Evolutionary conservation across 2,329 filamentous ascomycete genomes (phyloP), one percentile per base, ranked within the genome.

Genomic region (Didymellaceae sp.): DNA sequence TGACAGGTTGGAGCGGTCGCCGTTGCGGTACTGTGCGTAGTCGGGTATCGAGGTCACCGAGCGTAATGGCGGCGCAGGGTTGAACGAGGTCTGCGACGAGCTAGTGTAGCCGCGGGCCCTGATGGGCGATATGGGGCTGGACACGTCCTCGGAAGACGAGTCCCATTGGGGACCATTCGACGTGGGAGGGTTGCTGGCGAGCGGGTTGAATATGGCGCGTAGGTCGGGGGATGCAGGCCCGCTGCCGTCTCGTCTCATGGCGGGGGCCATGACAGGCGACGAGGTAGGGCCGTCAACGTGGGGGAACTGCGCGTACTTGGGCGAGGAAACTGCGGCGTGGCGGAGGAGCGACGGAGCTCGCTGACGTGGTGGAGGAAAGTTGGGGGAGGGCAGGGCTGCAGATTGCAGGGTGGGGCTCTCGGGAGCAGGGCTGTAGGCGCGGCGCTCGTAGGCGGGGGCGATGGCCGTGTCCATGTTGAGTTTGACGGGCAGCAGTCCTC

Each of bases 281-380:
- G 57, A 45, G 9, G 59, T 34, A 4, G 58, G 33, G 10, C 61
- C 62, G 7, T 60, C 64, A 17, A 57, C 40, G 21, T 57, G 57
- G 3, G 63, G 55, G 32, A 53, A 58, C 4, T 58, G 60, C 43
- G 56, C 57, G 49, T 63, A 61, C 26, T 65, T 59, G n/a, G 68
- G 61, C 30, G 67, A 65, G 21, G 66, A 60, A 4, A 65, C 54
- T 5, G 63, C 62, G 31, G 67, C 59, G 58, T 70, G 66, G 43
- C 72, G 70, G 45, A 77, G 68, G 22, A 74, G 70, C 10, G 73
- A 71, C 14, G 77, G 70, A 1, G 75, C 74, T 24, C 73, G 68
- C 54, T 75, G 74, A 18, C 76, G 71, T 20, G 74, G 62, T 10
- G 74, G 63, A 18, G 70, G 65, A 17, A 75, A 68, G 47, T 78